Base-by-base conservation (phyloP, 306 rosid species). In the Boehmeria nivea region DNA sequence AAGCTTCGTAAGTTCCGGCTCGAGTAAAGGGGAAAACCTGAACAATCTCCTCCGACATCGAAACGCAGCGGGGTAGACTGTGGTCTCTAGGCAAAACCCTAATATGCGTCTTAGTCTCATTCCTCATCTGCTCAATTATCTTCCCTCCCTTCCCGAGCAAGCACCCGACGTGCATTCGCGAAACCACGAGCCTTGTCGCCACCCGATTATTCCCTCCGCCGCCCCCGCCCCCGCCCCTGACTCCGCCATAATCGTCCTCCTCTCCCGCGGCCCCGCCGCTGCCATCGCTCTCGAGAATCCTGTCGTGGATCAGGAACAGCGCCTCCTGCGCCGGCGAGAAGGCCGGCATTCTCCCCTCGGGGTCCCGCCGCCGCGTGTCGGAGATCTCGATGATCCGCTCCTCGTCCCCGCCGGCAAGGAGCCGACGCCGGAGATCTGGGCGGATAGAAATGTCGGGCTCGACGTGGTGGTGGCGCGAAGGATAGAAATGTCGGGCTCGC, bases 241-340 rank as follows among this genome's bases (percentile, higher is more conserved):
- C 31, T 44, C 84, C 52, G 2, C 79, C 82, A 36, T 59, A 61
- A 55, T 68, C 85, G 24, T 82, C 87, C 1, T 79, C 95, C 22
- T 83, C n/a, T n/a, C n/a, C n/a, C n/a, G n/a, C 97, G 21, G 75
- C 81, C 4, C 72, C 81, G 2, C 72, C 72, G 34, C 71, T 81
- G 43, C 71, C 77, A 12, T 79, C 95, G 64, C 80, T 85, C 76
- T 93, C 99, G 0, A 93, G 85, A 55, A 88, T 85, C 84, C 99
- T 71, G 13, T 87, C 94, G 25, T 87, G 96, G 68, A 93, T 85
- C 74, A 87, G 54, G 49, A 87, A 57, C 59, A 93, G 74, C 1
- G 99, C 99, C 68, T 93, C 99, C 72, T 93, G 99, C 18, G 99
- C 96, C 54, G 96, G 99, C 1, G 96, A 93, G 72, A 85, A 93